Conservation (phyloP, 2,329 filamentous ascomycete species). For the Arthrinium phaeospermum region DNA sequence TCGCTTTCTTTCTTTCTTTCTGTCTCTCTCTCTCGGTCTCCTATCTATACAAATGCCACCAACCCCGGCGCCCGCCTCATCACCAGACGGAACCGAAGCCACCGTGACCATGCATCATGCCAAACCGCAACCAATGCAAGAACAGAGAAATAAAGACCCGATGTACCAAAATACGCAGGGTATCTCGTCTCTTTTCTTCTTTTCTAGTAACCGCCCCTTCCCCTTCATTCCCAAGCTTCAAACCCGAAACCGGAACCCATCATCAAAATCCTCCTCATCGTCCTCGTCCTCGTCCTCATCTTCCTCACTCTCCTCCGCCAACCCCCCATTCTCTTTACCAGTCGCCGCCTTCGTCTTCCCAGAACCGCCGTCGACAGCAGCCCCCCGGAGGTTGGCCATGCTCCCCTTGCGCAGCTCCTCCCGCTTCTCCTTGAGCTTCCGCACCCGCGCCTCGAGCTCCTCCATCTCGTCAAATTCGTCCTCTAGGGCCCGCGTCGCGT, state of each 20-base stretch:
- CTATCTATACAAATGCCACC: background rate
- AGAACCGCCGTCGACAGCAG: constrained; percentile 17
- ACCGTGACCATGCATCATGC: background rate
- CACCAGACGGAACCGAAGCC: background rate
- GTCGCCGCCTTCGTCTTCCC: constrained; percentile 29
- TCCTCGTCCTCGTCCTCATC: constrained; percentile 50
- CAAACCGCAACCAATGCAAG: background rate
- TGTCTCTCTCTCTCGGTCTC: background rate
- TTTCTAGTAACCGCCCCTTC: background rate
- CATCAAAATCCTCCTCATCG: constrained; percentile 57
- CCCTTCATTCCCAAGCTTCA: constrained; percentile 2
- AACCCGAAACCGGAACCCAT: constrained; percentile 60
- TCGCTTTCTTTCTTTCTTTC: background rate
- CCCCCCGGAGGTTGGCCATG: constrained; percentile 27
- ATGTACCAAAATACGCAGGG: background rate
- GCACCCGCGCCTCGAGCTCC: constrained; percentile 74
- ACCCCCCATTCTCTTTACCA: constrained; percentile 38
- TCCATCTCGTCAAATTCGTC: constrained; percentile 86
- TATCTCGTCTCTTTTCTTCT: background rate
- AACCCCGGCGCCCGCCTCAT: background rate
- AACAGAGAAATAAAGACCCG: background rate
- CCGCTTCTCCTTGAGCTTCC: constrained; percentile 70
- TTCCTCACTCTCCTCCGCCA: constrained; percentile 33
- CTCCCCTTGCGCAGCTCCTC: constrained; percentile 64
- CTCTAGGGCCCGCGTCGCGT: constrained; percentile 74